Percentiles rank a stretch among this genome's conserved stretches.
Conservation (phyloP, 306 rosid species). For the Phaseolus lunatus region DNA sequence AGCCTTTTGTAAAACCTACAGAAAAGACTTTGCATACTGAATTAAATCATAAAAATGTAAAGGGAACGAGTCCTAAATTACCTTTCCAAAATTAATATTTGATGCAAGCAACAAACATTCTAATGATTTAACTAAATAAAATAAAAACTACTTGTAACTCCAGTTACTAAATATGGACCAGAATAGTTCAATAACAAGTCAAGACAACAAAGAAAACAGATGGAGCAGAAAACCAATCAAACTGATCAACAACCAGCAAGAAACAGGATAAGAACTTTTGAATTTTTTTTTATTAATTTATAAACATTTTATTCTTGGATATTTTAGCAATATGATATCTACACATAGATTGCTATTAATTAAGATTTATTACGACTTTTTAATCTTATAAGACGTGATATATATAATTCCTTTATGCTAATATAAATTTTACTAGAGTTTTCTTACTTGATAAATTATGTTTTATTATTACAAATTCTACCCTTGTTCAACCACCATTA, state of each 20-base stretch:
- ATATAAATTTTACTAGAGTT: background rate
- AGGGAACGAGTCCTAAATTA: constrained; percentile 24
- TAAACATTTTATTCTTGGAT: background rate
- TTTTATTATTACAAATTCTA: background rate
- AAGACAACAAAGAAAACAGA: background rate
- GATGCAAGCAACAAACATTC: constrained; percentile 7
- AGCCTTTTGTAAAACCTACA: constrained; percentile 96
- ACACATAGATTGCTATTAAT: background rate
- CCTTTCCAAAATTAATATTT: background rate
- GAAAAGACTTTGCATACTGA: constrained; percentile 35
- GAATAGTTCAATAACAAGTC: background rate
- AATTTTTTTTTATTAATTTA: background rate
- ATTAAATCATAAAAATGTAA: constrained; percentile 26
- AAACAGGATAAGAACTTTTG: background rate
- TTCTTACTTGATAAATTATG: background rate
- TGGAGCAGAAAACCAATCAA: background rate
- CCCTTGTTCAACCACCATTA: background rate
- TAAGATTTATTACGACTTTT: background rate
- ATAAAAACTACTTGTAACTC: background rate
- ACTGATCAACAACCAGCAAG: background rate
- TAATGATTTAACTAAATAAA: background rate
- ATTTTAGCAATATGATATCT: background rate
- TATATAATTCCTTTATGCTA: background rate
- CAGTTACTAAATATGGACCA: background rate
- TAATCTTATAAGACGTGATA: background rate